Conservation (phyloP, 768 basidiomycete genomes). For the Xerocomellus dryophilus region DNA sequence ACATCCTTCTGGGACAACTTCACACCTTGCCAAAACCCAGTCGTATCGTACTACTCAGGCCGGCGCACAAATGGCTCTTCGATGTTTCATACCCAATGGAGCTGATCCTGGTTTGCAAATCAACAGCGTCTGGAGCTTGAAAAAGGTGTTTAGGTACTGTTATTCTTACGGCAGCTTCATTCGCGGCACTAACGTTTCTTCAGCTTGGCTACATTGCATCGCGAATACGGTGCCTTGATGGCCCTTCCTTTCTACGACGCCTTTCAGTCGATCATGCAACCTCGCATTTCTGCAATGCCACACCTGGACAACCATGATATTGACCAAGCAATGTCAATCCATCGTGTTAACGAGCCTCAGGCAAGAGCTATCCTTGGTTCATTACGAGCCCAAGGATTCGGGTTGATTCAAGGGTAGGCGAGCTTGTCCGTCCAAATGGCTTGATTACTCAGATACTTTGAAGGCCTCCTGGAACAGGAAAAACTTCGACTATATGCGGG, state of each 20-base stretch:
- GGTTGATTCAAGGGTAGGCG: constrained; percentile 91
- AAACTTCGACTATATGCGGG: constrained; percentile 96
- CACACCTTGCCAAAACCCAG: constrained; percentile 70
- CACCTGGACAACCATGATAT: constrained; percentile 51
- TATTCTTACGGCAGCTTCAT: not conserved
- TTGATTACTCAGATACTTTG: not conserved
- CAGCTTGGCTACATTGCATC: constrained; percentile 86
- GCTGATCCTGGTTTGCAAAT: constrained; percentile 62
- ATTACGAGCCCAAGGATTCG: constrained; percentile 70
- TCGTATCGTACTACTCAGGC: constrained; percentile 40
- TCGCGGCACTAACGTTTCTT: constrained; percentile 4
- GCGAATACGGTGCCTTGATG: constrained; percentile 87
- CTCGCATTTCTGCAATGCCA: constrained; percentile 51
- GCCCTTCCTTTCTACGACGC: constrained; percentile 83
- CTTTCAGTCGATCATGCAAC: constrained; percentile 64
- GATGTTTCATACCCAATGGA: constrained; percentile 45
- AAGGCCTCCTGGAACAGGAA: constrained; percentile 97
- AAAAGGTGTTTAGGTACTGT: constrained; percentile 75
- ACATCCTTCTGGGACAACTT: constrained; percentile 50
- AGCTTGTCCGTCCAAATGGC: not conserved
- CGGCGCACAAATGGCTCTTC: constrained; percentile 57
- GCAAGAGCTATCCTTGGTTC: constrained; percentile 83
- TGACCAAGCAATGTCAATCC: constrained; percentile 60
- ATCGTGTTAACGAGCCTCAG: constrained; percentile 90
- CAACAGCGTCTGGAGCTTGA: constrained; percentile 66